These are phyloP conservation scores for Umbelopsis sp. DNA, from an alignment of 192 early-diverging fungal species.

Conservation along the genomic window DNA sequence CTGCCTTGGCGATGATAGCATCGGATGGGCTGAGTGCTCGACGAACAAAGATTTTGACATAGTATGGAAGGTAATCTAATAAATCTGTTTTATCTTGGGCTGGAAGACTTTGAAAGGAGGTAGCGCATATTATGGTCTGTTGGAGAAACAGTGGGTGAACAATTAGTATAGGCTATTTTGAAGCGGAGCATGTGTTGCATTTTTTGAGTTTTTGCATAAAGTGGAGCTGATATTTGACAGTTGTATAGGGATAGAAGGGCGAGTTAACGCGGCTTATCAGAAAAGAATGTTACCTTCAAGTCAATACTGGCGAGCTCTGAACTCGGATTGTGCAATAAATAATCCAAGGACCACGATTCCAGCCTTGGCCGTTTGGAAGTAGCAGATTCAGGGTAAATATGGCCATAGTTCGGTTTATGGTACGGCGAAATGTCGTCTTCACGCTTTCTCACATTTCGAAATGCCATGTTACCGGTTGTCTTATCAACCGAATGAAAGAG, in stretches of 20 bases:
- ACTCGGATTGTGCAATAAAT: conserved; percentile 17
- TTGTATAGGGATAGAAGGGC: too few species aligned
- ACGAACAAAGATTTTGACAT: conserved; percentile 14
- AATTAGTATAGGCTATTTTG: not conserved
- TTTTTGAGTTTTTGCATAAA: not conserved
- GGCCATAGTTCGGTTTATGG: conserved; percentile 14
- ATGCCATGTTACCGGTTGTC: conserved; percentile 23
- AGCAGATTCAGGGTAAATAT: conserved; percentile 2
- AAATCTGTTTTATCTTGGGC: conserved; percentile 6
- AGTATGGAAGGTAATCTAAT: conserved; percentile 13
- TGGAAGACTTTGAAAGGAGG: conserved; percentile 2
- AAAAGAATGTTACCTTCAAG: not conserved
- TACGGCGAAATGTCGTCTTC: conserved; percentile 15
- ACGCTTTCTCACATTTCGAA: conserved; percentile 21
- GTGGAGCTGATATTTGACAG: conserved; percentile 10
- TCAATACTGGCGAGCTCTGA: conserved; percentile 7
- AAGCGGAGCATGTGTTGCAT: not conserved
- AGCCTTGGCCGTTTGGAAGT: conserved; percentile 4
- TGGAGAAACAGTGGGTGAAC: not conserved
- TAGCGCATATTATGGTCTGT: conserved; percentile 15
- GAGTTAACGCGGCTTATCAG: too few species aligned
- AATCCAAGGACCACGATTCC: conserved; percentile 17
- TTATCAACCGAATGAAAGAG: conserved; percentile 20
- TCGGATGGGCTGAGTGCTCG: conserved; percentile 10
- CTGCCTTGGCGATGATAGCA: conserved; percentile 1